Evolutionary conservation across 176 grass and related monocot genomes (phyloP).

Genomic region (Themeda triandra): DNA sequence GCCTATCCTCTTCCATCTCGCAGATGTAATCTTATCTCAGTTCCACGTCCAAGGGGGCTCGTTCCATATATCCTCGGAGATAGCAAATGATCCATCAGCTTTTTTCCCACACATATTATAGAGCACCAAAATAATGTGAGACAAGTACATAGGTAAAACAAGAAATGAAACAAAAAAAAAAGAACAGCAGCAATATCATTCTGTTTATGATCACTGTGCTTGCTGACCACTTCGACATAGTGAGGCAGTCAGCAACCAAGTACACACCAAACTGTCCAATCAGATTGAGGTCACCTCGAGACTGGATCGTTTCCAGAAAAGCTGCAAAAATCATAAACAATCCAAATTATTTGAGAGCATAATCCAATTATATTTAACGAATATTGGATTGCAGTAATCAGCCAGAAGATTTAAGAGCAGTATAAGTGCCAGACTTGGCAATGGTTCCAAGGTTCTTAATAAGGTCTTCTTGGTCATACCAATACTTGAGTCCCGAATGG

Average conservation of each 20-base stretch:
- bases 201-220: conserved; percentile 97
- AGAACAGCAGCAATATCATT: no score
- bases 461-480: conserved; percentile 95
- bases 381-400: neutral
- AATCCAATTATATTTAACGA: no score
- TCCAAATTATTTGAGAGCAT: neutral
- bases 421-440: conserved; percentile 91
- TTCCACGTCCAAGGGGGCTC: no score
- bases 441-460: conserved; percentile 97
- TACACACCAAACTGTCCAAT: conserved; percentile 98
- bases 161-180: no score
- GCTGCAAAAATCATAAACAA: conserved; percentile 48
- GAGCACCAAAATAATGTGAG: no score
- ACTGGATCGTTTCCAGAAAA: conserved; percentile 92
- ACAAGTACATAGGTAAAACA: no score
- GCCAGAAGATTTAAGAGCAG: neutral
- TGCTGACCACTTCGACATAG: conserved; percentile 98
- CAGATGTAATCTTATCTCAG: no score
- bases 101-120: no score
- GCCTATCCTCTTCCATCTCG: no score
- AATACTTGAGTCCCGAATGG: no score
- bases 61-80: no score
- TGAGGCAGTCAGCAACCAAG: conserved; percentile 92
- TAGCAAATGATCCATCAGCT: no score
- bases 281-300: conserved; percentile 81